Conservation (phyloP, 2,329 filamentous ascomycete genomes). For the Fusarium denticulatum region DNA sequence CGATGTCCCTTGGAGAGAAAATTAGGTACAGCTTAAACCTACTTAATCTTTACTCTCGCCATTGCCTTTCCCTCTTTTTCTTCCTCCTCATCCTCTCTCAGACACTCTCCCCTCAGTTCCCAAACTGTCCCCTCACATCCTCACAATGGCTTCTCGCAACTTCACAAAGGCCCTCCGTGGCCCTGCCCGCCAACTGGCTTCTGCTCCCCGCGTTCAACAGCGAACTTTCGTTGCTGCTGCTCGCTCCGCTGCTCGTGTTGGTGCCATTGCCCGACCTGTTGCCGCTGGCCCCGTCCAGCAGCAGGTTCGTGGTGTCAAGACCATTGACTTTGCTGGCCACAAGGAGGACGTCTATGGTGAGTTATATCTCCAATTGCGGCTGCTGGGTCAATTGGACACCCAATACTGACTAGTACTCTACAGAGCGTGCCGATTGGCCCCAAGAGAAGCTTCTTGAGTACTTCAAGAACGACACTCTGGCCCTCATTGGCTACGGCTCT, state of each 20-base stretch:
- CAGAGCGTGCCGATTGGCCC: constrained; percentile 98
- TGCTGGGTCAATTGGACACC: background rate
- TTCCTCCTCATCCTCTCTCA: constrained; percentile 44
- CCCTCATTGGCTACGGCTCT: constrained; percentile 97
- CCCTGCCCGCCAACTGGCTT: constrained; percentile 70
- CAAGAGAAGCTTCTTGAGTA: constrained; percentile 98
- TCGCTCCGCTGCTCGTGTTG: constrained; percentile 64
- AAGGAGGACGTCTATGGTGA: constrained; percentile 95
- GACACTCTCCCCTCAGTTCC: constrained; percentile 37
- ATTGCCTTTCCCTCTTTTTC: constrained; percentile 19
- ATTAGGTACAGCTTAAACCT: constrained; percentile 32
- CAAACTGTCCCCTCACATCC: constrained; percentile 30
- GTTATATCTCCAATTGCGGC: constrained; percentile 38
- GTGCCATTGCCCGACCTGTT: constrained; percentile 63
- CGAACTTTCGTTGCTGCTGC: constrained; percentile 71
- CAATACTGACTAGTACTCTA: constrained; percentile 42
- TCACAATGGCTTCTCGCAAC: constrained; percentile 81
- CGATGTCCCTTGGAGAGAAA: constrained; percentile 29
- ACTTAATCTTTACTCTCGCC: constrained; percentile 42
- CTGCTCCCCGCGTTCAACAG: constrained; percentile 66
- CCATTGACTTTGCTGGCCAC: constrained; percentile 95
- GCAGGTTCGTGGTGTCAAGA: constrained; percentile 92
- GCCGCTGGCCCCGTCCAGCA: constrained; percentile 66
- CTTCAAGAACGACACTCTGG: constrained; percentile 99
- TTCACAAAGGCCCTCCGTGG: constrained; percentile 74